Conservation (phyloP, 192 early-diverging fungal species). For the Podila epigama region DNA sequence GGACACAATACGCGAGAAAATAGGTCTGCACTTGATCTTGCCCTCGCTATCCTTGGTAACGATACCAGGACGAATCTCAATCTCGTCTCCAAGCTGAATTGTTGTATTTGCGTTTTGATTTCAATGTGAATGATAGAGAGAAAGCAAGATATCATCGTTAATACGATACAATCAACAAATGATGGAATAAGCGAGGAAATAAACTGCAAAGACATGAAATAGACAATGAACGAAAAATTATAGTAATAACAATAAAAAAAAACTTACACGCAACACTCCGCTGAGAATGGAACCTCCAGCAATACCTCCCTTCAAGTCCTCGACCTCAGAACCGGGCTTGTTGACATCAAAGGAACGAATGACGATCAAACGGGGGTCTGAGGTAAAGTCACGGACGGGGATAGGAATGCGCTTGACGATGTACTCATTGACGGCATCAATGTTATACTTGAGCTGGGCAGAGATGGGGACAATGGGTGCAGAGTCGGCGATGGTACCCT, state of each 20-base stretch:
- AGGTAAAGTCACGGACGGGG: constrained; percentile 91
- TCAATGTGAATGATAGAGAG: no score
- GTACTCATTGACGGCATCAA: constrained; percentile 98
- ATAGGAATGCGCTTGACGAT: constrained; percentile 96
- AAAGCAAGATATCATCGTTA: no score
- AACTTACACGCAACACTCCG: constrained; percentile 79
- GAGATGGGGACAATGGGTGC: constrained; percentile 98
- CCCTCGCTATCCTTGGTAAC: constrained; percentile 88
- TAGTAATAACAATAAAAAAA: not conserved
- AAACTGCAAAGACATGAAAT: no score
- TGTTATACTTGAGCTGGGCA: constrained; percentile 98
- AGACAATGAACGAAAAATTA: no score
- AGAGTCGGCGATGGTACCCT: constrained; percentile 92
- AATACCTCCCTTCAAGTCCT: constrained; percentile 94
- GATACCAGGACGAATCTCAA: constrained; percentile 96
- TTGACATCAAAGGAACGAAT: constrained; percentile 99
- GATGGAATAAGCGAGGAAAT: no score
- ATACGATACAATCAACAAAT: no score
- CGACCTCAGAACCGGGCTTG: constrained; percentile 95
- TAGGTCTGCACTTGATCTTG: constrained; percentile 82
- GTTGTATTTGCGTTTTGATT: no score
- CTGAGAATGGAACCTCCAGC: constrained; percentile 96
- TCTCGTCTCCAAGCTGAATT: constrained; percentile 85
- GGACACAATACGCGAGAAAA: constrained; percentile 88
- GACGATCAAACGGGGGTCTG: constrained; percentile 93